These are phyloP conservation scores for Saturnispora saitoi DNA, from an alignment of 805 yeast species.

Conservation along the genomic window DNA sequence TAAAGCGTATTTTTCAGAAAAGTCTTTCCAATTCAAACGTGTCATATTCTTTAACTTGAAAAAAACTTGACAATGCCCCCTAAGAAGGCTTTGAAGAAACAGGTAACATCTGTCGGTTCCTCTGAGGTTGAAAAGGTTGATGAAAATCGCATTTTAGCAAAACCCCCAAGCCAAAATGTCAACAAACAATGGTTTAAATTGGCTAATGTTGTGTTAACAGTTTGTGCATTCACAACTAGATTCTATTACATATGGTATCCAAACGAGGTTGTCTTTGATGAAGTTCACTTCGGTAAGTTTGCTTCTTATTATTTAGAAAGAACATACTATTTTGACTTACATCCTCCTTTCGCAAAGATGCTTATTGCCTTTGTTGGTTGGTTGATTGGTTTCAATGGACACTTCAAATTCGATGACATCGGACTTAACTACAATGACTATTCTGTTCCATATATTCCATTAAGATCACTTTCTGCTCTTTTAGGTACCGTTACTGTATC, in stretches of 20 bases:
- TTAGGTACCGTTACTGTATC: constrained; percentile 81
- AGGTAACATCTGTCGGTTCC: background rate
- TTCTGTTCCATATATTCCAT: constrained; percentile 79
- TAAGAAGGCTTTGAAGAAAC: constrained; percentile 11
- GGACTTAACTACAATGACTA: constrained; percentile 74
- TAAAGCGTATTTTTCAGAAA: background rate
- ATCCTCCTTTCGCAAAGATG: constrained; percentile 96
- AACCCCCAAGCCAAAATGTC: background rate
- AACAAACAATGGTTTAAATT: constrained; percentile 20
- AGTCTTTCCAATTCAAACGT: background rate
- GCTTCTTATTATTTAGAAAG: constrained; percentile 81
- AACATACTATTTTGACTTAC: constrained; percentile 91
- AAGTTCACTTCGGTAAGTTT: constrained; percentile 80
- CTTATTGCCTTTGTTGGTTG: constrained; percentile 87
- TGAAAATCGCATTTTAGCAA: background rate
- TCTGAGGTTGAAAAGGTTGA: background rate
- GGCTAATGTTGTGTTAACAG: constrained; percentile 33
- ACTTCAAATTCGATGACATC: constrained; percentile 82
- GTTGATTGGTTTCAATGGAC: constrained; percentile 84
- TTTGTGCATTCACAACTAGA: constrained; percentile 42
- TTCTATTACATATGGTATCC: constrained; percentile 58
- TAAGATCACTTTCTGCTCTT: constrained; percentile 71
- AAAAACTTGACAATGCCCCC: constrained; percentile 16
- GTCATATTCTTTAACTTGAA: background rate
- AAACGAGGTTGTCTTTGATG: constrained; percentile 74